Base-by-base conservation (phyloP, 345 rosid genomes). In the Brassica cretica region DNA sequence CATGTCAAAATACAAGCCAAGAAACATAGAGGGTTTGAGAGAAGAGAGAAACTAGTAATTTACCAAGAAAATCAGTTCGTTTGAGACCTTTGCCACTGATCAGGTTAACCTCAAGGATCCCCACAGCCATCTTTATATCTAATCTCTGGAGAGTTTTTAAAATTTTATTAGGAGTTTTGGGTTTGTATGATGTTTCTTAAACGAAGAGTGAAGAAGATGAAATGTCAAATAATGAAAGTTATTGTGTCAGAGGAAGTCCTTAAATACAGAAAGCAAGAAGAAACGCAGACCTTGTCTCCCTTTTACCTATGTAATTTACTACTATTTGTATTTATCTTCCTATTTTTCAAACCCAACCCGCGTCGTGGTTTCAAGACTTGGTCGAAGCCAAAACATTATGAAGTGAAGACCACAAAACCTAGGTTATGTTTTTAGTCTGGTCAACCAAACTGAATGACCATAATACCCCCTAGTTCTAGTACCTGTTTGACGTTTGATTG, bases 11-110 rank as follows among this genome's bases (percentile, higher is more conserved):
- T 30, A 8, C 24, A 5, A 25, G 58, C 29, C 29, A 21, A 58
- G 30, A 62, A 76, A 64, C 0, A 46, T 21, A 46, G 7, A 27
- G 16, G 32, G 9, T 71, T 56, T 27, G 75, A 75, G 55, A 75
- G n/a, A 3, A n/a, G 4, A 64, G 60, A 29, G 49, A 9, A 14
- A 68, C 18, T 55, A 14, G 4, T 8, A 3, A 65, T 3, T 76
- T 71, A 91, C 97, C 90, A 7, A 88, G 78, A 71, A 92, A 88
- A 85, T 94, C 97, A 1, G 86, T 66, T 70, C 77, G 69, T 68
- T 81, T 66, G 51, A 94, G 92, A 82, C 88, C 88, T 82, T 94
- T 94, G 2, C 93, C 97, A 73, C 70, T 84, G 41, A 88, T 78
- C 55, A 92, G 81, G 49, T 73, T 64, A 56, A 92, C 92, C 88